Percentiles rank a stretch among this genome's conserved stretches.
phyloP scores from a whole-genome alignment of 768 basidiomycete species.

The Hebeloma cylindrosporum region DNA sequence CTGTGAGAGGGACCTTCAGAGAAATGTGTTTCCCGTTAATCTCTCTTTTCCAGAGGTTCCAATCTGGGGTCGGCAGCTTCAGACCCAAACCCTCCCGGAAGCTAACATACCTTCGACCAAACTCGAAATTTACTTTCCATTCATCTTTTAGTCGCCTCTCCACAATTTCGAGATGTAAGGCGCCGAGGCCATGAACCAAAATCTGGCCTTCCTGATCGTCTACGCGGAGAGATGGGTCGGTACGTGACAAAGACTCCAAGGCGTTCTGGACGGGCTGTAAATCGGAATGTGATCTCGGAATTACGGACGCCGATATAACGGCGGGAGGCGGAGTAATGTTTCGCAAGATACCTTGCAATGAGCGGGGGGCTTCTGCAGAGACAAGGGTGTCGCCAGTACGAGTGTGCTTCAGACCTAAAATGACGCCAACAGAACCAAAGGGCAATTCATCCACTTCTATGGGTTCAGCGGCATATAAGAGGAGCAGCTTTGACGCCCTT shows the following conservation, averaged over 20 bases:
- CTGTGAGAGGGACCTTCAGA: slow-evolving; percentile 52
- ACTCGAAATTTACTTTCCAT: slow-evolving; percentile 75
- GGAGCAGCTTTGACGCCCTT: slow-evolving; percentile 68
- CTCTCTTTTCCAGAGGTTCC: slow-evolving; percentile 61
- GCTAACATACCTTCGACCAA: slow-evolving; percentile 75
- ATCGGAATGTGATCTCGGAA: slow-evolving; percentile 80
- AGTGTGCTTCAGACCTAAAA: slow-evolving; percentile 80
- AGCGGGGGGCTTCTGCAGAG: slow-evolving; percentile 42
- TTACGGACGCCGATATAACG: slow-evolving; percentile 81
- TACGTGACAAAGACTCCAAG: slow-evolving; percentile 68
- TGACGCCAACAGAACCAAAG: slow-evolving; percentile 81
- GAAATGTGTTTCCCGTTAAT: slow-evolving; percentile 54
- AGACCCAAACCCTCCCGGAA: slow-evolving; percentile 66
- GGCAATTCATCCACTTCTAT: slow-evolving; percentile 79
- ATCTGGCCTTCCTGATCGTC: slow-evolving; percentile 83
- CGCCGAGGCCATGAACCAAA: slow-evolving; percentile 80
- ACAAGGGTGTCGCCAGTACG: slow-evolving; percentile 87
- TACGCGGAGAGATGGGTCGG: slow-evolving; percentile 84
- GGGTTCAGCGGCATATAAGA: slow-evolving; percentile 75
- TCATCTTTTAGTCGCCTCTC: slow-evolving; percentile 79
- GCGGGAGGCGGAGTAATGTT: slow-evolving; percentile 78
- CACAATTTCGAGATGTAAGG: slow-evolving; percentile 86
- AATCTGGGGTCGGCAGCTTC: slow-evolving; percentile 27
- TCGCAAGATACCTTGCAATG: slow-evolving; percentile 45
- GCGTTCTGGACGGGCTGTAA: slow-evolving; percentile 77